Percentiles rank a stretch among this genome's conserved stretches.
Evolutionary conservation across 768 basidiomycete species (phyloP).

Genomic region (Pleurotus cornucopiae): DNA sequence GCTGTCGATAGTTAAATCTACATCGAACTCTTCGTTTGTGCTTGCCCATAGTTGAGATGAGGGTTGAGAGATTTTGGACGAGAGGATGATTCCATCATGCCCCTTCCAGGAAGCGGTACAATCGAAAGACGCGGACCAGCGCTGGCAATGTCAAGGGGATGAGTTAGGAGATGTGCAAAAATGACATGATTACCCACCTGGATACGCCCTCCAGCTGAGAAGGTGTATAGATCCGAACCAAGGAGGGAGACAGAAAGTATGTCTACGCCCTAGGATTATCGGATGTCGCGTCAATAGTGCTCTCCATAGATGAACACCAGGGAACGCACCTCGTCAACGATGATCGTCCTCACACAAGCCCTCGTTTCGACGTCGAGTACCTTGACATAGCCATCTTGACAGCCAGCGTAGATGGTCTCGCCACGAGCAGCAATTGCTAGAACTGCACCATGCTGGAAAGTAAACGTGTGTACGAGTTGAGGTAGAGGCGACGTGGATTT

Average conservation of each 20-base stretch:
- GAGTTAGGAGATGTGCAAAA: not conserved
- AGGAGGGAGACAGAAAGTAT: constrained; percentile 78
- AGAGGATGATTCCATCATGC: constrained; percentile 77
- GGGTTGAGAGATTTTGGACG: constrained; percentile 55
- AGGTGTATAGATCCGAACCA: constrained; percentile 59
- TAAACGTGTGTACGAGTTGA: constrained; percentile 57
- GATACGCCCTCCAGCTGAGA: constrained; percentile 64
- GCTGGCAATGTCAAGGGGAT: constrained; percentile 30
- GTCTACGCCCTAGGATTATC: constrained; percentile 56
- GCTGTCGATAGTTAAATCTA: constrained; percentile 18
- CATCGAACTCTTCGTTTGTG: not conserved
- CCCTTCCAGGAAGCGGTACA: constrained; percentile 80
- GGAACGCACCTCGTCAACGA: constrained; percentile 68
- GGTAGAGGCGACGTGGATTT: constrained; percentile 27
- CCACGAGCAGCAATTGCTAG: constrained; percentile 71
- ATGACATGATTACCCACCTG: constrained; percentile 40
- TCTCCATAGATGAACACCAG: not conserved
- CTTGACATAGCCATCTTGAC: constrained; percentile 91
- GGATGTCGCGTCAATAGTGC: no score
- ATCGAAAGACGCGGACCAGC: constrained; percentile 83
- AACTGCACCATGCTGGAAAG: constrained; percentile 75
- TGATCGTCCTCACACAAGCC: constrained; percentile 81
- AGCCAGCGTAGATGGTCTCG: constrained; percentile 86
- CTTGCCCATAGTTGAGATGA: constrained; percentile 7
- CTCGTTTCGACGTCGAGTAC: constrained; percentile 90